These are phyloP conservation scores for Miamiensis avidus DNA, from an alignment of 169 alveolate species.

Conservation along the genomic window DNA sequence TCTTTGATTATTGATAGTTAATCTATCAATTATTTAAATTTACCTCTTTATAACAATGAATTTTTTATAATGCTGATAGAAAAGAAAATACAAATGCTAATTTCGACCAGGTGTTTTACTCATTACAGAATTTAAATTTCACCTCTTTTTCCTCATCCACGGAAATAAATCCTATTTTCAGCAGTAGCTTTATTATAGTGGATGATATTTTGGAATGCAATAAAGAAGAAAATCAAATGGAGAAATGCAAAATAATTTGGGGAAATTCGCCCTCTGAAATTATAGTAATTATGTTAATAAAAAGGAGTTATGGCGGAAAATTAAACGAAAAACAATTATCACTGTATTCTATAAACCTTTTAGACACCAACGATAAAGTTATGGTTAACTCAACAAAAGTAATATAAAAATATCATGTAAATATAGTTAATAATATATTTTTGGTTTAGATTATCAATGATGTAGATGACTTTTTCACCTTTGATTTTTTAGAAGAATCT, in stretches of 20 bases:
- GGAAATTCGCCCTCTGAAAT: not conserved
- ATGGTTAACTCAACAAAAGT: conserved; percentile 6
- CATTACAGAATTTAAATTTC: not conserved
- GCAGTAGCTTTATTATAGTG: not conserved
- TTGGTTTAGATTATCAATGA: conserved; percentile 13
- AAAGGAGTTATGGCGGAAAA: not conserved
- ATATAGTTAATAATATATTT: no score
- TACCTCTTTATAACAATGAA: no score
- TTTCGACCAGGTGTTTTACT: not conserved
- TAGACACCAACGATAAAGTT: not conserved
- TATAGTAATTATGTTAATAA: conserved; percentile 12
- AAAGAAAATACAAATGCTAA: conserved; percentile 11
- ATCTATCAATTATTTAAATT: no score
- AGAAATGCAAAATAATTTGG: conserved; percentile 10
- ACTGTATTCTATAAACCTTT: conserved; percentile 3
- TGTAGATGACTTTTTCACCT: conserved; percentile 11
- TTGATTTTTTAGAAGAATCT: conserved; percentile 8
- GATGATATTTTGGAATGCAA: conserved; percentile 11
- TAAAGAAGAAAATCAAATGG: conserved; percentile 7
- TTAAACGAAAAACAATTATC: conserved; percentile 5
- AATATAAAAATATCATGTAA: conserved; percentile 8
- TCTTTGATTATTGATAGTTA: no score
- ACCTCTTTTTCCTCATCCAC: conserved; percentile 5
- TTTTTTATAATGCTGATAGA: not conserved
- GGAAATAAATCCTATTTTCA: not conserved